These are phyloP conservation scores for Candida labiduridarum DNA, from an alignment of 1,139 yeast genomes.

Conservation along the genomic window DNA sequence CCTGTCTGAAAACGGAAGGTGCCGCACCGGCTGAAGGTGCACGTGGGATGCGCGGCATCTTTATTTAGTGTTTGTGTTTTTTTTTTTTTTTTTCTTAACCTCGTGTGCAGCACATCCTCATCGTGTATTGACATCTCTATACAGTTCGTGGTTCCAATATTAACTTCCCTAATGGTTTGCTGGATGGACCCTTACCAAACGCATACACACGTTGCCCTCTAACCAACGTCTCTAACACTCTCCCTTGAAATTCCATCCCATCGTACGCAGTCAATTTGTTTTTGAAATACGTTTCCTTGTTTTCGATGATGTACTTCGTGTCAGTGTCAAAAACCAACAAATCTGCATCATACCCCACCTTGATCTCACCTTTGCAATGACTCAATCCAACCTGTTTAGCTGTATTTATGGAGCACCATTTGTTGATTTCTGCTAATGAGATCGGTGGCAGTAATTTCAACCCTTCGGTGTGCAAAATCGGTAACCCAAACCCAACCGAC, in stretches of 20 bases:
- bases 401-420: conserved; percentile 82
- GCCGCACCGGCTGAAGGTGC: background rate
- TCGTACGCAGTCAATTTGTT: conserved; percentile 87
- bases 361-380: conserved; percentile 71
- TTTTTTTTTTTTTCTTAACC: background rate
- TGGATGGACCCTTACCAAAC: conserved; percentile 56
- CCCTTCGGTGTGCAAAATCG: conserved; percentile 79
- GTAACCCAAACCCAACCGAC: conserved; percentile 88
- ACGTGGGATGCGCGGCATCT: background rate
- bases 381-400: conserved; percentile 82
- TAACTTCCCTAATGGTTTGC: conserved; percentile 57
- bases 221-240: conserved; percentile 75
- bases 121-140: conserved; percentile 2
- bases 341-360: conserved; percentile 84
- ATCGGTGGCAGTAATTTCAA: conserved; percentile 54
- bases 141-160: conserved; percentile 56
- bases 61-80: background rate
- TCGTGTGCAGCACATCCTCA: background rate
- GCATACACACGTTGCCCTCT: conserved; percentile 74
- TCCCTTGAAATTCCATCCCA: conserved; percentile 68
- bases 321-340: conserved; percentile 76
- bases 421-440: conserved; percentile 60
- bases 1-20: background rate
- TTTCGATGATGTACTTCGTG: conserved; percentile 54
- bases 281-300: conserved; percentile 68